phyloP scores from a whole-genome alignment of 768 basidiomycete species.

The Suillus paluster region DNA sequence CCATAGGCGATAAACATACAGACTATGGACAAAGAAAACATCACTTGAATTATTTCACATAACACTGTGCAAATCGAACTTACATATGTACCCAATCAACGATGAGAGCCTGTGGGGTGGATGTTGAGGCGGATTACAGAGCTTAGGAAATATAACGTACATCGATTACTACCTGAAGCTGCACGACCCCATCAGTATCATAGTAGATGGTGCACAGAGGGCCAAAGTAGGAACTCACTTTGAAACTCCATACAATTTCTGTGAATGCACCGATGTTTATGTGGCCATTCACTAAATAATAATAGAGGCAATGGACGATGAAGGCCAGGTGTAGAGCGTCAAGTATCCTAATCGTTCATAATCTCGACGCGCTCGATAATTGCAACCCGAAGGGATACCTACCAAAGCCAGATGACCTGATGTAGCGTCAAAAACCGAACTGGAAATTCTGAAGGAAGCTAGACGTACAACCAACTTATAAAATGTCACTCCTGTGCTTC shows the following conservation, averaged over 20 bases:
- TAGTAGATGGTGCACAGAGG: not conserved
- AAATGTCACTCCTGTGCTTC: not conserved
- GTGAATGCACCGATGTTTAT: not conserved
- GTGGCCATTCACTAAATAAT: not conserved
- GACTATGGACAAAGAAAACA: not conserved
- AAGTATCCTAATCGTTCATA: too few relatives aligned
- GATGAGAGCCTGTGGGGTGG: not conserved
- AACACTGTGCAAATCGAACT: not conserved
- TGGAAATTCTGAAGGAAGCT: too few relatives aligned
- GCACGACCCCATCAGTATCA: not conserved
- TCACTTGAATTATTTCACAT: not conserved
- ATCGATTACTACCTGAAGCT: not conserved
- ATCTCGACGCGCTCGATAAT: too few relatives aligned
- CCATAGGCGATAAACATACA: not conserved
- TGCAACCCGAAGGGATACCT: too few relatives aligned
- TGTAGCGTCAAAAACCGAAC: not conserved
- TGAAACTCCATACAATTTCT: slow-evolving; percentile 23
- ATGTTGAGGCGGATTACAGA: not conserved
- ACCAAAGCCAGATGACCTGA: not conserved
- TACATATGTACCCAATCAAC: not conserved
- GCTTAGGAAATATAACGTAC: not conserved
- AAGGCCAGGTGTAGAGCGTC: too few relatives aligned
- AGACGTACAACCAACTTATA: not conserved
- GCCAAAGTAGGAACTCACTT: not conserved
- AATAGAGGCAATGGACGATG: not conserved